Conservation (phyloP, 192 early-diverging fungal species). For the Cladochytrium replicatum region DNA sequence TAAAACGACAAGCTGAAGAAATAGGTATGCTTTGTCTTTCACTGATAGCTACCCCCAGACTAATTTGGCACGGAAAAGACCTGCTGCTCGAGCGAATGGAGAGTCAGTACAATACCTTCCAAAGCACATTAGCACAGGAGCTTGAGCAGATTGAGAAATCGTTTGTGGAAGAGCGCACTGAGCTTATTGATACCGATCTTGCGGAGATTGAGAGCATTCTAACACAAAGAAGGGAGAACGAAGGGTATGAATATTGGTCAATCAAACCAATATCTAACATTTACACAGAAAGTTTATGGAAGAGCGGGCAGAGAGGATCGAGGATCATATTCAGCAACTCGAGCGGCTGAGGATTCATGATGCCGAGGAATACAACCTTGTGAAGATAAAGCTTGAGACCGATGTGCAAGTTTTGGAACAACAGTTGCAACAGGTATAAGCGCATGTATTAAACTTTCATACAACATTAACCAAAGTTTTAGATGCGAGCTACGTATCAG, state of each 20-base stretch:
- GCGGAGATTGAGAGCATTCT: conserved; percentile 37
- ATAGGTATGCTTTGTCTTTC: conserved; percentile 36
- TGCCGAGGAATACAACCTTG: conserved; percentile 52
- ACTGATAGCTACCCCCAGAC: neutral
- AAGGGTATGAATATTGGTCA: conserved; percentile 25
- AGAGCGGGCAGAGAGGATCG: conserved; percentile 40
- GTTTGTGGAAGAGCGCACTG: conserved; percentile 44
- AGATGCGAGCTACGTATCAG: conserved; percentile 52
- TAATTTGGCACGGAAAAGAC: conserved; percentile 20
- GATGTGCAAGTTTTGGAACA: conserved; percentile 57
- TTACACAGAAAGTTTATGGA: conserved; percentile 32
- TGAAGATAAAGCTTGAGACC: conserved; percentile 54
- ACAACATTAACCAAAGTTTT: neutral
- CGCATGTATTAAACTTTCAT: conserved; percentile 5
- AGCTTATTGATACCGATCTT: conserved; percentile 37
- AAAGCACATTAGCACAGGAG: conserved; percentile 37
- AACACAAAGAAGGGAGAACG: conserved; percentile 28
- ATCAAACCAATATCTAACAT: neutral
- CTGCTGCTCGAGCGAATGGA: conserved; percentile 47
- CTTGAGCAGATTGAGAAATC: conserved; percentile 45
- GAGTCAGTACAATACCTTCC: conserved; percentile 33
- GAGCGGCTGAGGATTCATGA: conserved; percentile 43
- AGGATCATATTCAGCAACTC: conserved; percentile 42
- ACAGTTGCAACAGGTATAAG: conserved; percentile 43
- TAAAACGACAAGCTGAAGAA: conserved; percentile 51